These are phyloP conservation scores for Sporothrix dimorphospora DNA, from an alignment of 2,329 filamentous ascomycete species.

Conservation along the genomic window DNA sequence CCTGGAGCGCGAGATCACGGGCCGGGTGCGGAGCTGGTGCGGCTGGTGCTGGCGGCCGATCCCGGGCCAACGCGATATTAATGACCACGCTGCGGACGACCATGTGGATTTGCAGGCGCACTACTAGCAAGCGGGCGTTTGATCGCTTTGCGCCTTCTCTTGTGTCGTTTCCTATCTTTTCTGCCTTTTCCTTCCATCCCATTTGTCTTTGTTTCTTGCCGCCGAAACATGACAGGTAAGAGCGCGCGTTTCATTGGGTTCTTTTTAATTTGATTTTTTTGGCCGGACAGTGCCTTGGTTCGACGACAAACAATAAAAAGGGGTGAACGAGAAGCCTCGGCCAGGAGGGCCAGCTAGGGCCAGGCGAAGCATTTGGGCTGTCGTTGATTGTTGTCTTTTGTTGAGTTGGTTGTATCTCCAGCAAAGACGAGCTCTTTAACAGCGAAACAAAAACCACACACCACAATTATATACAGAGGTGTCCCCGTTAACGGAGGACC, in stretches of 20 bases:
- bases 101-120: constrained; percentile 25
- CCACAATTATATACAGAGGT: neutral
- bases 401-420: neutral
- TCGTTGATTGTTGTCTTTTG: neutral
- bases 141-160: neutral
- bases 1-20: constrained; percentile 70
- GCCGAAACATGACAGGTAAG: constrained; percentile 1
- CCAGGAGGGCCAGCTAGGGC: neutral
- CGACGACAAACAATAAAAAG: neutral
- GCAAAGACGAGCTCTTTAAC: neutral
- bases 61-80: constrained; percentile 55
- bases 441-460: neutral
- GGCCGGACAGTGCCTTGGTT: neutral
- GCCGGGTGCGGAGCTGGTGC: constrained; percentile 79
- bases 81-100: neutral
- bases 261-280: neutral
- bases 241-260: neutral
- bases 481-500: neutral
- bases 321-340: constrained; percentile 1
- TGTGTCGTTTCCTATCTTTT: neutral
- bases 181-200: neutral
- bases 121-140: constrained; percentile 7
- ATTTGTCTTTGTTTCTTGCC: neutral
- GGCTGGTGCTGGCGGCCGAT: constrained; percentile 86
- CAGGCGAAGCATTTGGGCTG: neutral